These are phyloP conservation scores for Cryptococcus sp. DNA, from an alignment of 1,284 basidiomycete genomes.

Conservation along the genomic window DNA sequence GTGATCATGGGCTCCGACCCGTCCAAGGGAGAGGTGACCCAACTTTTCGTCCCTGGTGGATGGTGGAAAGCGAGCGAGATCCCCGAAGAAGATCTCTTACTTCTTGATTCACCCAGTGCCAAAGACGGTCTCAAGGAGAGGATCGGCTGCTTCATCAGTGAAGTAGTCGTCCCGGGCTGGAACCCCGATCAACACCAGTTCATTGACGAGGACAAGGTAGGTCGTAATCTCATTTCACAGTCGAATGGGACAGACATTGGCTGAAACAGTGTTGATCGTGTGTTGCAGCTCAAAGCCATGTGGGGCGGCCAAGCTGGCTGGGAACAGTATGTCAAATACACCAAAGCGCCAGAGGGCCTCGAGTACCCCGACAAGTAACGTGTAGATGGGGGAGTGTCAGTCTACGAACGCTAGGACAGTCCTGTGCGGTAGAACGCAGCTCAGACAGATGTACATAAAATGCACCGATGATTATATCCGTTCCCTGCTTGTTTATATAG, in stretches of 20 bases:
- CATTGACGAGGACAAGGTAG: slow-evolving; percentile 37
- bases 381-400: neutral
- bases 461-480: too few species aligned
- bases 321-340: slow-evolving; percentile 37
- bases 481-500: neutral
- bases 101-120: slow-evolving; percentile 19
- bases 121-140: slow-evolving; percentile 23
- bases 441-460: too few species aligned
- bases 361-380: slow-evolving; percentile 24
- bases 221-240: slow-evolving; percentile 4
- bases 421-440: neutral
- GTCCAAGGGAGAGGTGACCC: slow-evolving; percentile 38
- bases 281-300: slow-evolving; percentile 35
- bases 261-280: neutral
- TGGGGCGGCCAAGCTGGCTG: slow-evolving; percentile 37
- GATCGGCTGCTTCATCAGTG: slow-evolving; percentile 46
- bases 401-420: neutral
- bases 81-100: slow-evolving; percentile 38
- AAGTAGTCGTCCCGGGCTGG: slow-evolving; percentile 49
- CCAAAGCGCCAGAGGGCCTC: slow-evolving; percentile 23
- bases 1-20: slow-evolving; percentile 40
- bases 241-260: neutral
- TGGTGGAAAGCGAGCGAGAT: slow-evolving; percentile 52
- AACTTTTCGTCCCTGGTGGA: slow-evolving; percentile 49
- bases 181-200: slow-evolving; percentile 45